Evolutionary conservation across 352 stramenopile genomes (phyloP), one percentile per base, ranked within the genome.

Genomic region (Pythium biforme): DNA sequence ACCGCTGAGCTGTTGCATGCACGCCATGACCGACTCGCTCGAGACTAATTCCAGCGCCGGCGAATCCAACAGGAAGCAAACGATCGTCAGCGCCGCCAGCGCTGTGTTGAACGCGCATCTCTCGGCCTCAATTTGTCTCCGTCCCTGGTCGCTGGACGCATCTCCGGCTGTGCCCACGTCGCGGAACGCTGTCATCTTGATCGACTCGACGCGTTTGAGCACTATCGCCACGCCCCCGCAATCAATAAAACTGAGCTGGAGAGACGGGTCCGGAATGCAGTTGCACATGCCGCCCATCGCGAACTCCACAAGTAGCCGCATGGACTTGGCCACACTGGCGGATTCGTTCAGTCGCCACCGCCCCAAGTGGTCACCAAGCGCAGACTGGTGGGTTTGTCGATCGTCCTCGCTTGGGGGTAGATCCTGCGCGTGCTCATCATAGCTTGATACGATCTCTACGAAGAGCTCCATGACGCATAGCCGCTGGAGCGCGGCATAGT

Each of bases 381-480:
- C 15, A n/a, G 2, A 22, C 41, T 22, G 22, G 6, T 22, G 19
- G 60, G 37, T 7, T 40, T 47, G 29, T 9, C 29, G 4, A 40
- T 17, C 34, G 9, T 40, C 6, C 14, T 40, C 6, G 34, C 15
- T 17, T 5, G 31, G 5, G 5, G 31, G 31, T 17, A 4, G 34
- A 14, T 40, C 34, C 12, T 17, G 34, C 15, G 34, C 3, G 12
- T 17, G 14, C 34, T 17, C 34, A 11, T 17, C 34, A 25, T 53
- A 31, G 11, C 22, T 53, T 25, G 65, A 70, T 5, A 92, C 56
- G 59, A 90, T 80, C 55, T 92, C 82, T 31, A 93, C 79, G 56
- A 93, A 95, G 31, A 95, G 59, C 43, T 90, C 78, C 62, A 92
- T 80, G 59, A 89, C 64, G 47, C 77, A 73, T 17, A 95, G 74